Evolutionary conservation across 2,329 filamentous ascomycete species (phyloP).

Genomic region (Polytolypa hystricis): DNA sequence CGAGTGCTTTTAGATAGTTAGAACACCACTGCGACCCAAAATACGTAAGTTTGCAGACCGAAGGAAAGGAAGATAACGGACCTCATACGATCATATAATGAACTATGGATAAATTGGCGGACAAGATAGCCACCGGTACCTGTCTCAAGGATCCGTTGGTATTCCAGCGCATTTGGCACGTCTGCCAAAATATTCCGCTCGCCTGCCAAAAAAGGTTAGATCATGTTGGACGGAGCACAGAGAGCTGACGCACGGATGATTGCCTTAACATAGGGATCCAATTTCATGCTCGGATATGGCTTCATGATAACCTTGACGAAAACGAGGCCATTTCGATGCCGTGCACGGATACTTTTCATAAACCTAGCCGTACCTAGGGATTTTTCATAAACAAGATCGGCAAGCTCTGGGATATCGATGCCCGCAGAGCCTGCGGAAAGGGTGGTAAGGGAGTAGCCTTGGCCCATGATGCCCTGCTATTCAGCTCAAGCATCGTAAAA

Average conservation of each 20-base stretch:
- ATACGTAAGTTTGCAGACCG: background rate
- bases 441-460: constrained; percentile 89
- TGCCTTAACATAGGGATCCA: constrained; percentile 65
- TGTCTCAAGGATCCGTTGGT: constrained; percentile 85
- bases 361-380: constrained; percentile 85
- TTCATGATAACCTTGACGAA: constrained; percentile 94
- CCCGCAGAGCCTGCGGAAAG: constrained; percentile 84
- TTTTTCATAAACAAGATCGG: constrained; percentile 83
- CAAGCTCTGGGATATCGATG: constrained; percentile 86
- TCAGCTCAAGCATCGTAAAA: too few species aligned
- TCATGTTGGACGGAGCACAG: constrained; percentile 1
- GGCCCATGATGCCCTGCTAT: constrained; percentile 85
- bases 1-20: constrained; percentile 57
- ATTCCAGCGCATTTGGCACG: constrained; percentile 81
- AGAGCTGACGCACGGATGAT: constrained; percentile 53
- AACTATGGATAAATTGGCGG: constrained; percentile 91
- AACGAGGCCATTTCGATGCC: constrained; percentile 80
- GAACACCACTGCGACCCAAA: constrained; percentile 8
- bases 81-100: constrained; percentile 84
- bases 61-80: constrained; percentile 16
- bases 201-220: constrained; percentile 37
- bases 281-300: constrained; percentile 69
- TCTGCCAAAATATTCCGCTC: constrained; percentile 70
- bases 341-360: constrained; percentile 89
- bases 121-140: constrained; percentile 85